These are phyloP conservation scores for Fusarium transvaalense DNA, from an alignment of 2,329 filamentous ascomycete genomes.

Conservation along the genomic window DNA sequence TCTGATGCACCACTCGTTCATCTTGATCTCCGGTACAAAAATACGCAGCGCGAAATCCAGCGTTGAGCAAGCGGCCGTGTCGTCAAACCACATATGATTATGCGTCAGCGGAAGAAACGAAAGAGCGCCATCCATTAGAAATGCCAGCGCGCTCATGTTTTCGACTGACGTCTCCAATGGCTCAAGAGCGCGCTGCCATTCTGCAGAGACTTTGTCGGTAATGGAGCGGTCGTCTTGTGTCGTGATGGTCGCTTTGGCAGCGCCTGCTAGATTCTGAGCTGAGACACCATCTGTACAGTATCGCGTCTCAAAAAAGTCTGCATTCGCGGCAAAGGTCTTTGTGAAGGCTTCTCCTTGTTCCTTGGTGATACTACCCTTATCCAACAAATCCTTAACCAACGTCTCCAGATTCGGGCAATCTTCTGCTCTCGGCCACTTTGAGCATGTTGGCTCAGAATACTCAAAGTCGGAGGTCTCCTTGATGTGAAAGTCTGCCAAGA, in stretches of 20 bases:
- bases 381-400: slow-evolving; percentile 30
- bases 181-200: slow-evolving; percentile 55
- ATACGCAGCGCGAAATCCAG: slow-evolving; percentile 65
- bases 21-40: slow-evolving; percentile 55
- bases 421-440: slow-evolving; percentile 49
- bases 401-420: slow-evolving; percentile 39
- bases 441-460: slow-evolving; percentile 55
- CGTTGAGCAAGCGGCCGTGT: slow-evolving; percentile 58
- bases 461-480: slow-evolving; percentile 53
- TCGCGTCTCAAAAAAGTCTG: slow-evolving; percentile 53
- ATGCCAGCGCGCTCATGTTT: slow-evolving; percentile 56
- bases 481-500: slow-evolving; percentile 62
- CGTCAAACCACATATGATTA: slow-evolving; percentile 58
- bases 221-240: slow-evolving; percentile 49
- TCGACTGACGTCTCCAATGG: slow-evolving; percentile 46
- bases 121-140: slow-evolving; percentile 60
- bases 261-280: slow-evolving; percentile 59
- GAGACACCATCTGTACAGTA: slow-evolving; percentile 57
- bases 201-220: slow-evolving; percentile 55
- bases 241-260: slow-evolving; percentile 57
- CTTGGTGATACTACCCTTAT: slow-evolving; percentile 44
- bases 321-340: slow-evolving; percentile 49
- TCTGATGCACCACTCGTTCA: slow-evolving; percentile 58
- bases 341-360: slow-evolving; percentile 42
- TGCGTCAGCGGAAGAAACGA: slow-evolving; percentile 60